Percentiles rank a stretch among this genome's conserved stretches.
These are phyloP conservation scores for Amanita phalloides DNA, from an alignment of 768 basidiomycete genomes.

Conservation along the genomic window DNA sequence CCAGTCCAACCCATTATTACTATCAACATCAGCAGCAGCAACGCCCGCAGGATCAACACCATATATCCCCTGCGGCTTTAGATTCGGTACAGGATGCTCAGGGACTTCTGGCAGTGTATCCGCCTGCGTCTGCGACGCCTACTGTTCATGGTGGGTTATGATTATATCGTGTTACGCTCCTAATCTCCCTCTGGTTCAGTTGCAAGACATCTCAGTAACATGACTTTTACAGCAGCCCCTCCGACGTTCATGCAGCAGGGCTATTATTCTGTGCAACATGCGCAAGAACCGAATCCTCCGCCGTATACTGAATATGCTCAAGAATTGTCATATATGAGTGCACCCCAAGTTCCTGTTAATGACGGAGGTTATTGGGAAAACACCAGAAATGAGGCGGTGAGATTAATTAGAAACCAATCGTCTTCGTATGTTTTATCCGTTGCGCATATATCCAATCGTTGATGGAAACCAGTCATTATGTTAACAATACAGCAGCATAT, in stretches of 20 bases:
- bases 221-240: slow-evolving; percentile 47
- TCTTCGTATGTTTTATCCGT: slow-evolving; percentile 28
- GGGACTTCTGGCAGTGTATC: slow-evolving; percentile 53
- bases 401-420: slow-evolving; percentile 45
- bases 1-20: slow-evolving; percentile 1
- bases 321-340: slow-evolving; percentile 45
- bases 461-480: slow-evolving; percentile 23
- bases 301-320: slow-evolving; percentile 62
- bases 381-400: slow-evolving; percentile 48
- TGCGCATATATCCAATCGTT: slow-evolving; percentile 13
- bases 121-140: slow-evolving; percentile 70
- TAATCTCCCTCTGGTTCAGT: slow-evolving; percentile 27
- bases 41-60: not conserved
- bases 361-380: slow-evolving; percentile 56
- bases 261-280: slow-evolving; percentile 28
- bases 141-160: slow-evolving; percentile 52
- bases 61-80: slow-evolving; percentile 14
- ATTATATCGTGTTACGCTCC: not conserved
- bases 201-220: slow-evolving; percentile 50
- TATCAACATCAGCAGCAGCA: slow-evolving; percentile 10
- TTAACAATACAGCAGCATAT: slow-evolving; percentile 29
- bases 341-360: slow-evolving; percentile 30
- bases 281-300: slow-evolving; percentile 24
- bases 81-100: slow-evolving; percentile 62
- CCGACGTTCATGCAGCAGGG: slow-evolving; percentile 56